Conservation (phyloP, 2,329 filamentous ascomycete genomes). For the Talaromyces sp. region DNA sequence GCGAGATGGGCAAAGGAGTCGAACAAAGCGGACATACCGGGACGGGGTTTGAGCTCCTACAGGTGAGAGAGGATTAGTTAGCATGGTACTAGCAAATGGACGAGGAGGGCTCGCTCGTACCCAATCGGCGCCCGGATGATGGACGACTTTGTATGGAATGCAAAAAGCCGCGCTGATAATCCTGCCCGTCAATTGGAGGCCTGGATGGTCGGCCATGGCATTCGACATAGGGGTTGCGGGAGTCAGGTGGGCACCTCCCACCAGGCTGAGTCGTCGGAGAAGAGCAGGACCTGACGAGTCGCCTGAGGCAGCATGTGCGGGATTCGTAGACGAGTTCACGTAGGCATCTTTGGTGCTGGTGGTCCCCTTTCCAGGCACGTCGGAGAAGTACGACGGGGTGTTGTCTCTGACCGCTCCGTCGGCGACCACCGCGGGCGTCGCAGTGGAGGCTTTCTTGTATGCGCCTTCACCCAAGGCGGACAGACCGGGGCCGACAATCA, state of each 20-base stretch:
- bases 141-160: slow-evolving; percentile 57
- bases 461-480: slow-evolving; percentile 18
- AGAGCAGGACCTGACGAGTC: slow-evolving; percentile 47
- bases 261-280: slow-evolving; percentile 50
- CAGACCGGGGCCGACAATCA: slow-evolving; percentile 12
- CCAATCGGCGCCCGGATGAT: slow-evolving; percentile 53
- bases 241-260: slow-evolving; percentile 25
- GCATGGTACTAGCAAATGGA: not conserved
- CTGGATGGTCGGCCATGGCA: slow-evolving; percentile 52
- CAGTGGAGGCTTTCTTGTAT: slow-evolving; percentile 25
- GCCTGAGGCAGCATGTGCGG: slow-evolving; percentile 40
- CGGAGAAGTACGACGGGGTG: slow-evolving; percentile 26
- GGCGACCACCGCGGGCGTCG: slow-evolving; percentile 21
- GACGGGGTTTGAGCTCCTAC: slow-evolving; percentile 70
- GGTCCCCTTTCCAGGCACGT: slow-evolving; percentile 17
- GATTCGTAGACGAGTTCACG: slow-evolving; percentile 26
- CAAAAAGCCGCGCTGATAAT: slow-evolving; percentile 62
- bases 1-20: slow-evolving; percentile 86
- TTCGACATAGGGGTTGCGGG: slow-evolving; percentile 46
- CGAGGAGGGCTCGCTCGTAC: slow-evolving; percentile 32
- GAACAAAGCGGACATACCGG: slow-evolving; percentile 86
- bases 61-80: slow-evolving; percentile 1
- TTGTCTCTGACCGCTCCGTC: slow-evolving; percentile 19
- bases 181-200: slow-evolving; percentile 55
- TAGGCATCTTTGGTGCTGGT: slow-evolving; percentile 14